phyloP scores from a whole-genome alignment of 2,329 filamentous ascomycete genomes.

The Ophiocordyceps sinensis region DNA sequence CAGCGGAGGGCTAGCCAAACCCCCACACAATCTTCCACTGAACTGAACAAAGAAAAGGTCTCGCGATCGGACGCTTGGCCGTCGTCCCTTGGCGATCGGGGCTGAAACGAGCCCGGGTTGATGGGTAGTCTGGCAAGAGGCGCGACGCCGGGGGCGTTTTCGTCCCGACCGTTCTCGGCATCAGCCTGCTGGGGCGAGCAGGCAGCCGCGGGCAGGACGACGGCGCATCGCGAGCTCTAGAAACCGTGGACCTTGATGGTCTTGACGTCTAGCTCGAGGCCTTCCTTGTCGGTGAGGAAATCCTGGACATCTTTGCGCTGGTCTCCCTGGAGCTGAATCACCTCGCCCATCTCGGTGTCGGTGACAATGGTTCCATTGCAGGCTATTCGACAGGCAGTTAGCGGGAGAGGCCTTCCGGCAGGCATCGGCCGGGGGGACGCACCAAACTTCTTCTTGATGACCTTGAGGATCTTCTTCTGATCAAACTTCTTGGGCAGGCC shows the following conservation, averaged over 20 bases:
- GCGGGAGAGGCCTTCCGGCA: slow-evolving; percentile 2
- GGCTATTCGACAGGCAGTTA: slow-evolving; percentile 32
- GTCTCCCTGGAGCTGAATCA: slow-evolving; percentile 98
- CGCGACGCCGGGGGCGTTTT: slow-evolving; percentile 11
- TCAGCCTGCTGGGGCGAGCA: slow-evolving; percentile 16
- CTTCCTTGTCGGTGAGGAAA: slow-evolving; percentile 91
- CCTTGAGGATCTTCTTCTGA: slow-evolving; percentile 99
- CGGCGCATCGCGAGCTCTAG: slow-evolving; percentile 25
- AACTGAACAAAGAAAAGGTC: slow-evolving; percentile 10
- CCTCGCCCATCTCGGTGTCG: slow-evolving; percentile 94
- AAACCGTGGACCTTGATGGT: slow-evolving; percentile 75
- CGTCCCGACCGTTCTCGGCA: slow-evolving; percentile 16
- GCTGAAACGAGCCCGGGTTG: slow-evolving; percentile 17
- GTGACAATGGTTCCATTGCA: slow-evolving; percentile 99
- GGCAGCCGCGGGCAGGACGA: slow-evolving; percentile 19
- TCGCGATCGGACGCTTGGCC: slow-evolving; percentile 14
- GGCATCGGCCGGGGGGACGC: slow-evolving; percentile 18
- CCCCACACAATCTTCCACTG: neutral
- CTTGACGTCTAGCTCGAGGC: slow-evolving; percentile 86
- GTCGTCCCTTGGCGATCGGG: slow-evolving; percentile 10
- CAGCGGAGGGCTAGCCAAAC: slow-evolving; percentile 2
- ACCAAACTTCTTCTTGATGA: slow-evolving; percentile 99
- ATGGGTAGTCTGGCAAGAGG: slow-evolving; percentile 11
- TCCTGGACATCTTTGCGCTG: slow-evolving; percentile 98
- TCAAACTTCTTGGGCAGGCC: slow-evolving; percentile 98